Evolutionary conservation across 1,284 basidiomycete genomes (phyloP).

Genomic region (Leccinum subspadiceum): DNA sequence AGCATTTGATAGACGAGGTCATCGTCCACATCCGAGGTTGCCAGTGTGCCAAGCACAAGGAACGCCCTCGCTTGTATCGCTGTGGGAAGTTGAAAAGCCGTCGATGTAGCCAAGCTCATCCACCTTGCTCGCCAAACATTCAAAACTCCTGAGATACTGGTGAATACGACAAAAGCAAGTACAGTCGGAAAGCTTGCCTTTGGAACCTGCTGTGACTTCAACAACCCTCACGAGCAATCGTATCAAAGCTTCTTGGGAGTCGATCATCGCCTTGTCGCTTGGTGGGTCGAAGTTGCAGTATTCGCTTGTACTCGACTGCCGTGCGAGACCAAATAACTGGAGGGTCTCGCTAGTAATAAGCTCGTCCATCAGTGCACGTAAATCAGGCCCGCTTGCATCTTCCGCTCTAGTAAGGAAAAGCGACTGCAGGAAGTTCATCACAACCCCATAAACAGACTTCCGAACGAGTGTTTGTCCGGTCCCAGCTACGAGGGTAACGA

Average conservation of each 20-base stretch:
- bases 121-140: slow-evolving; percentile 93
- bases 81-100: slow-evolving; percentile 90
- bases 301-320: slow-evolving; percentile 61
- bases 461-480: slow-evolving; percentile 74
- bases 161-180: slow-evolving; percentile 4
- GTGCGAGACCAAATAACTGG: slow-evolving; percentile 70
- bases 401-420: slow-evolving; percentile 61
- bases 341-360: slow-evolving; percentile 58
- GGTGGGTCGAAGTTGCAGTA: slow-evolving; percentile 54
- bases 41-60: slow-evolving; percentile 78
- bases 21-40: slow-evolving; percentile 80
- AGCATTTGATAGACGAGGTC: slow-evolving; percentile 89
- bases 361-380: slow-evolving; percentile 62
- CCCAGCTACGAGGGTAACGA: slow-evolving; percentile 72
- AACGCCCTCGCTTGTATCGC: slow-evolving; percentile 90
- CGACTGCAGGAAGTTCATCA: slow-evolving; percentile 79
- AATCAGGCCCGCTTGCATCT: slow-evolving; percentile 54
- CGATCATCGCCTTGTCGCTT: slow-evolving; percentile 62
- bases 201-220: slow-evolving; percentile 62
- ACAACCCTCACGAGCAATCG: slow-evolving; percentile 65
- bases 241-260: slow-evolving; percentile 67
- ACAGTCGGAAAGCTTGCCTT: slow-evolving; percentile 45
- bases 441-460: slow-evolving; percentile 76
- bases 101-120: slow-evolving; percentile 91
- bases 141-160: slow-evolving; percentile 58